These are phyloP conservation scores for Zygosaccharomyces sapae DNA, from an alignment of 1,139 yeast species.

Conservation along the genomic window DNA sequence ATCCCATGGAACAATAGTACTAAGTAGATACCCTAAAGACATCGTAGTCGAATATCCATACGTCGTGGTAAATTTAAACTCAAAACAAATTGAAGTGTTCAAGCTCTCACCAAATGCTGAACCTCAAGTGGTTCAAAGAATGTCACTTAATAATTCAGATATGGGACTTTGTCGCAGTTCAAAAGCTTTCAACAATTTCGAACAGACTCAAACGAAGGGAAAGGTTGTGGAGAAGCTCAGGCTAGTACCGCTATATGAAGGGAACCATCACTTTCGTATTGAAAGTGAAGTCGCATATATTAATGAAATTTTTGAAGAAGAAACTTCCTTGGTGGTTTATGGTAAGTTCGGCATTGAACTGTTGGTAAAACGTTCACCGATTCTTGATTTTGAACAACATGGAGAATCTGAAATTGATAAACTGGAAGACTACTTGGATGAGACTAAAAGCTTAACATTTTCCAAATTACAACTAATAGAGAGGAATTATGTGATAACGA, in stretches of 20 bases:
- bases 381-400: constrained; percentile 23
- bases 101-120: constrained; percentile 17
- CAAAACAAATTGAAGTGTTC: constrained; percentile 16
- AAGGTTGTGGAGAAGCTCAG: constrained; percentile 26
- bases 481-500: constrained; percentile 20
- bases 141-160: constrained; percentile 6
- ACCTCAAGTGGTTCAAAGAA: constrained; percentile 21
- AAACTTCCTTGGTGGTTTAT: constrained; percentile 21
- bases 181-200: constrained; percentile 15
- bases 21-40: constrained; percentile 51
- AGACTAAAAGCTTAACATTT: constrained; percentile 3
- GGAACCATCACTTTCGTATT: constrained; percentile 21
- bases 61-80: constrained; percentile 22
- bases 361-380: constrained; percentile 19
- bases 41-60: constrained; percentile 27
- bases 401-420: constrained; percentile 23
- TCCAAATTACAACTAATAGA: constrained; percentile 21
- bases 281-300: constrained; percentile 27
- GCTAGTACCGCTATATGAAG: constrained; percentile 22
- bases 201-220: constrained; percentile 15
- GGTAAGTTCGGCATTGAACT: constrained; percentile 22
- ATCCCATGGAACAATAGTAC: constrained; percentile 78
- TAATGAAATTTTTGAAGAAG: constrained; percentile 18
- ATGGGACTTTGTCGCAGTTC: constrained; percentile 9
- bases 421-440: constrained; percentile 21